Evolutionary conservation across 345 rosid genomes (phyloP).

Genomic region (Gynandropsis gynandra): DNA sequence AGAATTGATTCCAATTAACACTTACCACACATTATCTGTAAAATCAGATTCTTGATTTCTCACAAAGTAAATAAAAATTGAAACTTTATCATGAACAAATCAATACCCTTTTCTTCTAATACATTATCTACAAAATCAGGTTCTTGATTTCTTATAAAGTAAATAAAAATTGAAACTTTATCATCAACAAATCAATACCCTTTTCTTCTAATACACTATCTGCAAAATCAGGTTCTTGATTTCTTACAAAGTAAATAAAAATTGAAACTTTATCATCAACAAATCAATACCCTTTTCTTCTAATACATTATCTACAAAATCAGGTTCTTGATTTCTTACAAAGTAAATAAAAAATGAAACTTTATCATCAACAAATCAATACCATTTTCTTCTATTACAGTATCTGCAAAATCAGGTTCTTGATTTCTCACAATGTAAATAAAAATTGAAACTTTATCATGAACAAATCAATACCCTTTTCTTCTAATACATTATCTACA

Average conservation of each 20-base stretch:
- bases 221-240: constrained; percentile 3
- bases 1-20: no score
- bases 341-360: constrained; percentile 6
- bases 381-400: background rate
- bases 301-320: constrained; percentile 5
- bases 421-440: constrained; percentile 3
- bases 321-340: background rate
- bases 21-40: no score
- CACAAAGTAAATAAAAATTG: background rate
- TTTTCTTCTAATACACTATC: background rate
- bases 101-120: background rate
- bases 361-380: constrained; percentile 9
- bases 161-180: constrained; percentile 8
- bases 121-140: constrained; percentile 7
- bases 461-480: no score
- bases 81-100: constrained; percentile 10
- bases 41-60: no score
- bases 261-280: constrained; percentile 4
- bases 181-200: constrained; percentile 7
- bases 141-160: no score
- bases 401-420: constrained; percentile 6
- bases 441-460: no score
- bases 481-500: no score
- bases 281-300: background rate
- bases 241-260: no score